phyloP scores from a whole-genome alignment of 371 early-diverging fungal species.

The Basidiobolus heterosporus region DNA sequence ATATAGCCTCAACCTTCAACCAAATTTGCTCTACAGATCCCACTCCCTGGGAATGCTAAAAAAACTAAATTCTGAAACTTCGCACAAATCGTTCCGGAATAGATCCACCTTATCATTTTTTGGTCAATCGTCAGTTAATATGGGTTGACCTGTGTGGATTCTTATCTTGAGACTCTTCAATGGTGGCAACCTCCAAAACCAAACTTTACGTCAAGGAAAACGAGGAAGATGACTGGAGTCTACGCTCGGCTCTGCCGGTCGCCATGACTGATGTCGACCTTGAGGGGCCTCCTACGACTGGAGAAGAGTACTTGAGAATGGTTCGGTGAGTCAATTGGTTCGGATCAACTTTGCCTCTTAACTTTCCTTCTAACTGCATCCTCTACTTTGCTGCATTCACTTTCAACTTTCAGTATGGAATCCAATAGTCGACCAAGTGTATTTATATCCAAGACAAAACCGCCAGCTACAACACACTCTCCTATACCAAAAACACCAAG shows the following conservation, averaged over 20 bases:
- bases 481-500: background rate
- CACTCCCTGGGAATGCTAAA: too few relatives aligned
- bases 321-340: conserved; percentile 10
- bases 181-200: too few relatives aligned
- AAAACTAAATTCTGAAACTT: too few relatives aligned
- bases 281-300: conserved; percentile 18
- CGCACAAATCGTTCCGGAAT: too few relatives aligned
- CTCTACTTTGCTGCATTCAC: too few relatives aligned
- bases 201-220: too few relatives aligned
- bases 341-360: background rate
- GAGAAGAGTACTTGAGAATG: conserved; percentile 28
- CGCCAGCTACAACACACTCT: background rate
- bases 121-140: too few relatives aligned
- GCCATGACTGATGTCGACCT: background rate
- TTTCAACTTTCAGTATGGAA: background rate
- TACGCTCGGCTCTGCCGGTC: background rate
- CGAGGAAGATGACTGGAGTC: background rate
- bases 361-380: background rate
- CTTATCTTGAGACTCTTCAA: too few relatives aligned
- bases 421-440: background rate
- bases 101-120: too few relatives aligned
- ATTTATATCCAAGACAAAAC: background rate
- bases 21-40: too few relatives aligned
- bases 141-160: too few relatives aligned
- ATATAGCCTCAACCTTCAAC: too few relatives aligned